Evolutionary conservation across 345 rosid species (phyloP), one percentile per base, ranked within the genome.

Genomic region (Toxicodendron radicans): DNA sequence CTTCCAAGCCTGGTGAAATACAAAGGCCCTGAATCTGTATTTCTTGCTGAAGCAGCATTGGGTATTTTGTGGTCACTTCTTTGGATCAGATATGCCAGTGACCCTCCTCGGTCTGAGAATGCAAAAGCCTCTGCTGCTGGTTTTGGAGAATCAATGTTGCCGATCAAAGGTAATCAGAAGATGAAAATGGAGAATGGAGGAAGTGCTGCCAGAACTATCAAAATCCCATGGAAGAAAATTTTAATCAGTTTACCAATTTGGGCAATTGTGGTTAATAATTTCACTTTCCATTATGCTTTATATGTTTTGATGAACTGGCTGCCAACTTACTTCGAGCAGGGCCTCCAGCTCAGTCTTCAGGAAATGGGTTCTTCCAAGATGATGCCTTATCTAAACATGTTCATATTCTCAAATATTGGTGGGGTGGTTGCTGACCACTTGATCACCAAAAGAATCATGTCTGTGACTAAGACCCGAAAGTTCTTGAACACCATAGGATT

Each of bases 301-400:
- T 95, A 95, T 24, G 97, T 95, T 70, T 72, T 93, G 83, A 95
- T 95, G 97, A 95, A 95, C 80, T 95, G 99, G 98, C 87, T 95
- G 64, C 99, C 99, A 0, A 93, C 97, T 0, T 93, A 91, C 70
- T 91, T 93, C 32, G 99, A 95, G 79, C 97, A 79, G 63, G 97
- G 97, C 18, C 97, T 93, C 41, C 91, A 89, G 77, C 88, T 90
- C 32, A 93, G 95, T 85, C 97, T 95, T 68, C 98, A 91, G 77
- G 94, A 91, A 38, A 95, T 93, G 96, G 97, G 96, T 83, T 91
- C 98, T 27, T 90, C 97, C 1, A 95, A 95, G 83, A 95, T 95
- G 99, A 81, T 95, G 84, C 98, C 98, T 10, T 95, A 95, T 84
- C 87, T 95, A 77, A 93, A 95, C 86, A 95, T 95, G 99, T 91